A percentile compares a stretch with the other conserved stretches of the same genome.
Evolutionary conservation across 2,329 filamentous ascomycete species (phyloP).

Genomic region (Ophiostoma ulmi): DNA sequence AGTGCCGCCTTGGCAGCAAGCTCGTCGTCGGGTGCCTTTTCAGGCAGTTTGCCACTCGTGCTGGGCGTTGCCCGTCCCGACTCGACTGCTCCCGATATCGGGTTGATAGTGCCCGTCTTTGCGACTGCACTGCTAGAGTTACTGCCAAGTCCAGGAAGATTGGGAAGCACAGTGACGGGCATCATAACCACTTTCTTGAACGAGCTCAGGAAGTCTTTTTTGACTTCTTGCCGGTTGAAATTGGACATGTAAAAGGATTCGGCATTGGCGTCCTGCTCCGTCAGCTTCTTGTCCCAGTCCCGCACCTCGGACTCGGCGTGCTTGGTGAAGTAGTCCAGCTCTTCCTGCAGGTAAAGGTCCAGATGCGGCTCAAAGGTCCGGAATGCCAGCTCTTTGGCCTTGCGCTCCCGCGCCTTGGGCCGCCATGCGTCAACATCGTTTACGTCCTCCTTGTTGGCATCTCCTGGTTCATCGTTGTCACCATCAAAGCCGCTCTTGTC

Average conservation of each 20-base stretch:
- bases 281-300: conserved; percentile 86
- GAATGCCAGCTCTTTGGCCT: conserved; percentile 62
- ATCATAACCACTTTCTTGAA: conserved; percentile 99
- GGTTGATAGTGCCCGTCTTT: not conserved
- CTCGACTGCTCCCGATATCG: not conserved
- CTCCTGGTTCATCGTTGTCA: not conserved
- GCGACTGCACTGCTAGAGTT: not conserved
- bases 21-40: conserved; percentile 75
- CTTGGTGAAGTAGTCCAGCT: conserved; percentile 77
- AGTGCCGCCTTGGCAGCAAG: conserved; percentile 95
- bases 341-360: conserved; percentile 88
- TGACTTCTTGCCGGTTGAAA: conserved; percentile 88
- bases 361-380: conserved; percentile 85
- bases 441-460: not conserved
- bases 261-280: conserved; percentile 80
- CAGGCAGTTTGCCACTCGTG: conserved; percentile 19
- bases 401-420: conserved; percentile 30
- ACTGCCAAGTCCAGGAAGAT: conserved; percentile 54
- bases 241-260: conserved; percentile 97
- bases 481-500: not conserved
- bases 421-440: conserved; percentile 23
- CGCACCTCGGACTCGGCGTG: conserved; percentile 71
- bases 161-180: conserved; percentile 85
- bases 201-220: conserved; percentile 90
- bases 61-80: conserved; percentile 20